Percentiles rank a stretch among this genome's conserved stretches.
Conservation (phyloP, 2,329 filamentous ascomycete species). For the Phoma sp. region DNA sequence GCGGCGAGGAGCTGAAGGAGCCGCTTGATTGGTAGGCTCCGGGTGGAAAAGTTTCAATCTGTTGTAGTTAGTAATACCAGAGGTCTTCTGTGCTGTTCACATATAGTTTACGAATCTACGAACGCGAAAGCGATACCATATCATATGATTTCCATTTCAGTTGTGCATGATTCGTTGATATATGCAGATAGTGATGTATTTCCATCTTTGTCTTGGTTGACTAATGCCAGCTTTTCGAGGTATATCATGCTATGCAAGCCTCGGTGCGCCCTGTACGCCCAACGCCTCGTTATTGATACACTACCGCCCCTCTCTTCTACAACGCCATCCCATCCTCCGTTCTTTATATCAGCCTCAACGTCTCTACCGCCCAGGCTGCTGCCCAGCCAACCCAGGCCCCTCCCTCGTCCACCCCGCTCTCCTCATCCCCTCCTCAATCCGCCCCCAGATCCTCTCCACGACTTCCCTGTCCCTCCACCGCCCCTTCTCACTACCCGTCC, state of each 20-base stretch:
- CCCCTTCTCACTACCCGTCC: conserved; percentile 61
- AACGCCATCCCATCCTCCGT: background rate
- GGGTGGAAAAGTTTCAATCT: background rate
- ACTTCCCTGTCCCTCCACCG: conserved; percentile 90
- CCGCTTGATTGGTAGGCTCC: conserved; percentile 81
- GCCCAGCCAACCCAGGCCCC: conserved; percentile 58
- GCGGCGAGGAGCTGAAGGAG: conserved; percentile 82
- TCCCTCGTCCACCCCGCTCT: conserved; percentile 82
- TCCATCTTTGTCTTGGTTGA: background rate
- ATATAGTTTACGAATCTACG: conserved; percentile 2
- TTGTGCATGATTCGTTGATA: no score
- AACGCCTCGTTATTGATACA: conserved; percentile 13
- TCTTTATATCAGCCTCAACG: background rate
- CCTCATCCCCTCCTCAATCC: conserved; percentile 87
- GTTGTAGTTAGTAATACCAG: background rate
- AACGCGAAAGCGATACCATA: background rate
- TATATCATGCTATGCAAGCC: conserved; percentile 21
- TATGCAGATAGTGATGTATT: background rate
- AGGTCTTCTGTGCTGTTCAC: background rate
- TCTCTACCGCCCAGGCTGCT: conserved; percentile 23
- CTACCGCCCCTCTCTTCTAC: background rate
- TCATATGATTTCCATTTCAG: background rate
- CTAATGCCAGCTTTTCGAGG: conserved; percentile 13
- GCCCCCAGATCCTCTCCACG: conserved; percentile 90
- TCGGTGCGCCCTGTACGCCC: conserved; percentile 7